Base-by-base conservation (phyloP, 2,329 filamentous ascomycete species). In the Knoxdaviesia capensis region DNA sequence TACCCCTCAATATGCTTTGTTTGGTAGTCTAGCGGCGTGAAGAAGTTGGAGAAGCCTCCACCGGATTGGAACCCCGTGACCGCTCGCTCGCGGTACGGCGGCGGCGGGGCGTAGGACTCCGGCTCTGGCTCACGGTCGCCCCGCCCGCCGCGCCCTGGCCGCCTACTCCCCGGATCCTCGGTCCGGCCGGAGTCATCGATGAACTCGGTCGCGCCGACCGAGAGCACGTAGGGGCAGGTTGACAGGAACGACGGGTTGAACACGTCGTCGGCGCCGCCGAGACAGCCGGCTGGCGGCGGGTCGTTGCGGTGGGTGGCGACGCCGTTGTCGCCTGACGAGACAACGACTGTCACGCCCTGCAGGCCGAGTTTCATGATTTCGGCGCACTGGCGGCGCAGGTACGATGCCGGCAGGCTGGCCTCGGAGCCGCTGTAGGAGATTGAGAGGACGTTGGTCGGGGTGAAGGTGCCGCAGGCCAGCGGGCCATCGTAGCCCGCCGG, bases 1-100 rank as follows among this genome's bases (percentile, higher is more conserved):
- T 56, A 67, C 5, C 49, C 46, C 4, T 51, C 47, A 5, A 65
- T 57, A 8, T 59, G 61, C 0, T 48, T 44, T 6, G 53, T 50
- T 48, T 72, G 68, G 51, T 71, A 72, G 9, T 51, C 47, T 0
- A 68, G 66, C 3, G 63, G 49, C 1, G 56, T 48, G 45, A 67
- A 69, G 48, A 65, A 56, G 50, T 69, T 66, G 47, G 58, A 62
- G 53, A 69, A 69, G 9, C 66, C 66, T 11, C 66, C 65, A 6
- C 63, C 62, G 4, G 59, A 63, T 44, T 60, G 61, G 53, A 66
- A 64, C 49, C 63, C 55, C 0, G 39, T 44, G 8, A 43, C 45
- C 20, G 50, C 48, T 1, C 33, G 36, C 42, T 51, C 50, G n/a
- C 36, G 28, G 32, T 41, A 41, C 3, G 39, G 39, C 4, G 32